Conservation (phyloP, 495 filamentous ascomycete genomes). For the Penicillium flavigenum region DNA sequence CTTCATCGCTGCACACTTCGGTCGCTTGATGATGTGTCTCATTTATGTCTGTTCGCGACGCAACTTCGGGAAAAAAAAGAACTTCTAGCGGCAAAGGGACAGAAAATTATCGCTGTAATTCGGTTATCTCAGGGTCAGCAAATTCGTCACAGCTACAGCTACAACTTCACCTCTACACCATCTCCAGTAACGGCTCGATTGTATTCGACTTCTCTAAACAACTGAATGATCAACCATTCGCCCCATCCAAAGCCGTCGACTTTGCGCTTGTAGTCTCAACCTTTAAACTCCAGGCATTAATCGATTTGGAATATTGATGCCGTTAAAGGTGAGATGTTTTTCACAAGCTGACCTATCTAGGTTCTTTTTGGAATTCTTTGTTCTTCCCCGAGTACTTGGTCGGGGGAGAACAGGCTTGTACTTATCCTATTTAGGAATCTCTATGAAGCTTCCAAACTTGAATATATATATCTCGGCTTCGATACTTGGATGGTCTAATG, state of each 20-base stretch:
- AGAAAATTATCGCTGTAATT: slow-evolving; percentile 54
- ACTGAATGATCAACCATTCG: slow-evolving; percentile 24
- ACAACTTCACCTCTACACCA: slow-evolving; percentile 26
- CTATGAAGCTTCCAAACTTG: background rate
- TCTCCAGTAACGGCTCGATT: slow-evolving; percentile 51
- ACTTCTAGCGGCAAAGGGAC: slow-evolving; percentile 45
- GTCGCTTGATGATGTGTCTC: slow-evolving; percentile 42
- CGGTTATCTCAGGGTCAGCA: slow-evolving; percentile 52
- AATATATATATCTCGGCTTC: background rate
- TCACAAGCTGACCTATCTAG: slow-evolving; percentile 7
- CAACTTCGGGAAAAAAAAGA: slow-evolving; percentile 36
- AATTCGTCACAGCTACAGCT: slow-evolving; percentile 41
- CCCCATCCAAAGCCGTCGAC: slow-evolving; percentile 36
- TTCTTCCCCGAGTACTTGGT: background rate
- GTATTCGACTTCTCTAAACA: slow-evolving; percentile 41
- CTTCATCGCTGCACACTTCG: slow-evolving; percentile 37
- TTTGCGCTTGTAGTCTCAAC: slow-evolving; percentile 44
- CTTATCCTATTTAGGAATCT: background rate
- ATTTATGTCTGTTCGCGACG: slow-evolving; percentile 45
- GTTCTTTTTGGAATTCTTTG: background rate
- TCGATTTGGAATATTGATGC: slow-evolving; percentile 1
- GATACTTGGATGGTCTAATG: background rate
- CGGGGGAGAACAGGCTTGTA: background rate
- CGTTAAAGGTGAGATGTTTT: slow-evolving; percentile 6
- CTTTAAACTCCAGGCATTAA: slow-evolving; percentile 12